Evolutionary conservation across 768 basidiomycete genomes (phyloP).

Genomic region (Psilocybe subaeruginosa): DNA sequence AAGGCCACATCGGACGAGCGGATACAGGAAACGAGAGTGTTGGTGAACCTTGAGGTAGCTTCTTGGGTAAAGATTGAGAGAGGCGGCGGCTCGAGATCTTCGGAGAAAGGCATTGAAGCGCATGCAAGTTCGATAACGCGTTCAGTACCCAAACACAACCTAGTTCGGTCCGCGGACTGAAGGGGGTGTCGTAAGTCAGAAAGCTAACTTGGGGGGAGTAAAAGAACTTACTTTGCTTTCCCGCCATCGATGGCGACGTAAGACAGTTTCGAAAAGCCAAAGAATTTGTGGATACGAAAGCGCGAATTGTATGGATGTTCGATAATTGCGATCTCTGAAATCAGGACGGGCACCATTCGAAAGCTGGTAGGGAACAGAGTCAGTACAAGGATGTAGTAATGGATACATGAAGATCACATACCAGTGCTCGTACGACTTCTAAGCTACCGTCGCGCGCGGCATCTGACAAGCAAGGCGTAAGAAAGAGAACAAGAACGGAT

Average conservation of each 20-base stretch:
- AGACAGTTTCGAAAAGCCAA: constrained; percentile 69
- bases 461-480: constrained; percentile 46
- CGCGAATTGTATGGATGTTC: constrained; percentile 73
- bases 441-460: constrained; percentile 74
- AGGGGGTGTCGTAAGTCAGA: constrained; percentile 17
- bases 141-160: constrained; percentile 36
- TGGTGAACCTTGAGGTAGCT: constrained; percentile 44
- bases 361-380: constrained; percentile 42
- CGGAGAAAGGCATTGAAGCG: constrained; percentile 39
- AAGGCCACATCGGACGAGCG: constrained; percentile 50
- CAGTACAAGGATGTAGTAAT: constrained; percentile 1
- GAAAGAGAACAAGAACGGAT: constrained; percentile 4
- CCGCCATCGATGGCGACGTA: constrained; percentile 63
- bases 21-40: constrained; percentile 58
- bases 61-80: constrained; percentile 44
- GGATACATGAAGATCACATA: constrained; percentile 34
- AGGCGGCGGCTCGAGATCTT: constrained; percentile 43
- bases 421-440: constrained; percentile 69
- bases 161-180: constrained; percentile 42
- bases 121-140: constrained; percentile 39
- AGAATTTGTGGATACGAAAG: constrained; percentile 62
- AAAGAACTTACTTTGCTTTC: constrained; percentile 56
- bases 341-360: constrained; percentile 75
- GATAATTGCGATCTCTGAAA: constrained; percentile 70
- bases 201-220: constrained; percentile 6